Evolutionary conservation across 2,329 filamentous ascomycete species (phyloP).

Genomic region (Claviceps pazoutovae): DNA sequence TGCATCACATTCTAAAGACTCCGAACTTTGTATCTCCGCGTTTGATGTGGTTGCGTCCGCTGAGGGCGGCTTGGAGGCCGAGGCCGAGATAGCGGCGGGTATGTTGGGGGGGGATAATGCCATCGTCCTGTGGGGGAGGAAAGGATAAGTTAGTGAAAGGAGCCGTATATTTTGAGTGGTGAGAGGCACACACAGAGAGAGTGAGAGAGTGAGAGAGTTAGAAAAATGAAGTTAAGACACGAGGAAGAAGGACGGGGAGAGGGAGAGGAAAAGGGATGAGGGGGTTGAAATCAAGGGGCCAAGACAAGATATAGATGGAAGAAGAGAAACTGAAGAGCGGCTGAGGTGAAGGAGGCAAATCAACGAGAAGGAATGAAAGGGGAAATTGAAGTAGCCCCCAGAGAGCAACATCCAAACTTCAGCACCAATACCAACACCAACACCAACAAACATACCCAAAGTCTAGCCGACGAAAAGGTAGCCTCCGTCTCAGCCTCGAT

Average conservation of each 20-base stretch:
- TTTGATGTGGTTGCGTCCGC: slow-evolving; percentile 48
- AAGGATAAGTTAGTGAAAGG: not conserved
- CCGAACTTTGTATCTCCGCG: slow-evolving; percentile 57
- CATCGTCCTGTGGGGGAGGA: slow-evolving; percentile 44
- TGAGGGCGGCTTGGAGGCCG: slow-evolving; percentile 57
- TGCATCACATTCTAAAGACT: slow-evolving; percentile 65
- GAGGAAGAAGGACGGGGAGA: not conserved
- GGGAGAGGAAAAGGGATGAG: too few species aligned
- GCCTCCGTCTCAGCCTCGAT: slow-evolving; percentile 88
- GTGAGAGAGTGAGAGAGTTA: too few species aligned
- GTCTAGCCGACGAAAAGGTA: slow-evolving; percentile 69
- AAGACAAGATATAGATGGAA: too few species aligned
- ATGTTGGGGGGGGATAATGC: slow-evolving; percentile 64
- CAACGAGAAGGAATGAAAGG: too few species aligned
- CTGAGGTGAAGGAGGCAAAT: too few species aligned
- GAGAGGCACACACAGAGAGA: not conserved
- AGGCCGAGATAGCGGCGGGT: slow-evolving; percentile 60
- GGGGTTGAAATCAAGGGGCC: too few species aligned
- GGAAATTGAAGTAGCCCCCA: too few species aligned
- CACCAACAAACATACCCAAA: slow-evolving; percentile 52
- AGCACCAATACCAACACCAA: too few species aligned
- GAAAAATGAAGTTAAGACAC: not conserved
- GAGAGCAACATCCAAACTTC: too few species aligned
- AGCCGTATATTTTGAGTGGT: too few species aligned
- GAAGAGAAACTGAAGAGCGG: too few species aligned